Base-by-base conservation (phyloP, 306 rosid genomes). In the Sesbania bispinosa region DNA sequence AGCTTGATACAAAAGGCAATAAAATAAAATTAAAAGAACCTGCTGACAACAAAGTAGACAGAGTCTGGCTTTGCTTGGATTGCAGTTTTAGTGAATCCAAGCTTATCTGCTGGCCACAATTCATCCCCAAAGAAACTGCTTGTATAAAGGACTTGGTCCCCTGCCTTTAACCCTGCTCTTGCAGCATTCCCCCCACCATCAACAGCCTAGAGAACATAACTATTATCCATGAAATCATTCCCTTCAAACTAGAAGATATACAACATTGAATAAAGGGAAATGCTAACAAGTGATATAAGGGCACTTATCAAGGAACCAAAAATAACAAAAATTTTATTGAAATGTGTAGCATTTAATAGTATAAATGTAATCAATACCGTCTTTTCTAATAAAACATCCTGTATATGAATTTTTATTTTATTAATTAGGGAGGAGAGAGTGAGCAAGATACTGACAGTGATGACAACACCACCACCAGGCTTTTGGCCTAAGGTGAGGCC, bases 111-210 rank as follows among this genome's bases (percentile, higher is more conserved):
- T 1, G 99, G 99, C 99, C 99, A 94, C 43, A 94, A 80, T 77
- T 94, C 99, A 85, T 94, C 99, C 30, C 99, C 99, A 72, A 94
- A 94, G 89, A 94, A 91, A 80, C 99, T 91, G 84, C 99, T 94
- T 4, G 97, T 94, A 71, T 94, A 94, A 9, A 94, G 79, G 3
- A 94, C 99, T 69, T 94, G 99, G 35, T 94, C 99, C 51, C 97
- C 99, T 51, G 83, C 16, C 74, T 91, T 91, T 11, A 94, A 78
- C 74, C 99, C 99, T 74, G 99, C 88, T 85, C 35, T 89, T 46
- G 99, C 96, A 33, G 99, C 99, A 85, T 94, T 94, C 20, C 99
- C 99, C 63, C 99, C 97, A 50, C 91, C 96, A 0, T 94, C 97
- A 36, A 94, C 93, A 11, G 88, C 99, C 99, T 94, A 78, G 42